Percentiles rank a stretch among this genome's conserved stretches.
Conservation (phyloP, 495 filamentous ascomycete species). For the Mycothermus thermophilus region DNA sequence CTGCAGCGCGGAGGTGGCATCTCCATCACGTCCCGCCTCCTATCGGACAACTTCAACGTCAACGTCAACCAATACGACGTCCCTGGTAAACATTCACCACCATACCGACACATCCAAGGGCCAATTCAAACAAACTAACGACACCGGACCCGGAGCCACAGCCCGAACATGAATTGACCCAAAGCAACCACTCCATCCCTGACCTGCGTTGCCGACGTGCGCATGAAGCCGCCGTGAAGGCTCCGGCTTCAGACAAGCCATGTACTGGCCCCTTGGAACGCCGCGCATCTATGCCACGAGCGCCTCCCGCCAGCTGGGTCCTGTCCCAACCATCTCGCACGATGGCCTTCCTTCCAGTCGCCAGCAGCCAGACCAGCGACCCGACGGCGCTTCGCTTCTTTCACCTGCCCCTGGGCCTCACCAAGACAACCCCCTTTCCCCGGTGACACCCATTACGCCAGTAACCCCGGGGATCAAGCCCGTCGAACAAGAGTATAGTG, state of each 20-base stretch:
- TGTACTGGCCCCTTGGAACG: slow-evolving; percentile 96
- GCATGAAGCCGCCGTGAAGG: slow-evolving; percentile 19
- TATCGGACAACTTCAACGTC: no score
- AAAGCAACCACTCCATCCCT: no score
- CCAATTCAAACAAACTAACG: no score
- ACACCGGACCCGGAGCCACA: background rate
- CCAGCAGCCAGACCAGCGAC: slow-evolving; percentile 11
- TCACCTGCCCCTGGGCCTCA: slow-evolving; percentile 10
- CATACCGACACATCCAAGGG: no score
- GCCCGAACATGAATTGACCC: slow-evolving; percentile 20
- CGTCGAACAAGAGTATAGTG: slow-evolving; percentile 34
- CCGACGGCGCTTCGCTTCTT: slow-evolving; percentile 14
- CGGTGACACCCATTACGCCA: slow-evolving; percentile 33
- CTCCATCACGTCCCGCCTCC: no score
- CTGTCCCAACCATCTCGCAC: slow-evolving; percentile 23
- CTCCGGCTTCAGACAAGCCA: slow-evolving; percentile 31
- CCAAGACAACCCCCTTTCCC: slow-evolving; percentile 25
- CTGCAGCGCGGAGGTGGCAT: no score
- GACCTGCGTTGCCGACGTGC: slow-evolving; percentile 16
- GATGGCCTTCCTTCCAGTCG: slow-evolving; percentile 26
- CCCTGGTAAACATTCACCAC: no score
- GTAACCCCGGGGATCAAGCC: slow-evolving; percentile 38
- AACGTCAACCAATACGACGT: no score
- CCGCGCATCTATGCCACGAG: slow-evolving; percentile 72
- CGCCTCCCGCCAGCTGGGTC: slow-evolving; percentile 40